Evolutionary conservation across 164 flowering plant species (phyloP), one percentile per base, ranked within the genome.

Genomic region (Magnolia sinica): DNA sequence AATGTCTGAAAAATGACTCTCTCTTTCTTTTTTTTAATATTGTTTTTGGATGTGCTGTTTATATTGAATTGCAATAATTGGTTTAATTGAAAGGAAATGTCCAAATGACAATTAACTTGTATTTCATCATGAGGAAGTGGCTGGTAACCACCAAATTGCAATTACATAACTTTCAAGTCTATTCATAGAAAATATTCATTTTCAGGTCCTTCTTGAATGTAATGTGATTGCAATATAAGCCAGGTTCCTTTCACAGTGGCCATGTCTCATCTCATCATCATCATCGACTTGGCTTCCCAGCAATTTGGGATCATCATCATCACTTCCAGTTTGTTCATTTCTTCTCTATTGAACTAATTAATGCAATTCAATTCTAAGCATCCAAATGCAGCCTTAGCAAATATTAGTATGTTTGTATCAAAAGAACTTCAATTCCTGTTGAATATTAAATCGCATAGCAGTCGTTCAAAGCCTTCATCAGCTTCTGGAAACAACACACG

Each of bases 401-500:
- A 16, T 64, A 7, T 8, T 64, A 31, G 10, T 8, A 31, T 18
- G 18, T 68, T 68, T 7, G 16, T 68, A 14, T 24, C 50, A 31
- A 27, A 27, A 37, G 29, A 68, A 27, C 71, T 68, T 18, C 31
- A 31, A 68, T 13, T 16, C 18, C 50, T 24, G 50, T 31, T 27
- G 19, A 55, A n/a, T n/a, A 63, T 73, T 52, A 7, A 55, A 55
- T 55, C 31, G 67, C 18, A 8, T 78, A 63, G 73, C 90, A 88
- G 94, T 67, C 76, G 37, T 80, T 72, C 82, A 27, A 81, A 81
- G 65, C 78, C 87, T 85, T 77, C 88, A 71, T 78, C 18, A 52
- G 55, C 76, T 37, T 77, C 71, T 58, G 85, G 85, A 72, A 81
- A 74, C 74, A 88, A 82, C 80, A 50, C 81, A 76, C 83, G 77